phyloP scores from a whole-genome alignment of 1,139 yeast species.

The Candida tetrigidarum region DNA sequence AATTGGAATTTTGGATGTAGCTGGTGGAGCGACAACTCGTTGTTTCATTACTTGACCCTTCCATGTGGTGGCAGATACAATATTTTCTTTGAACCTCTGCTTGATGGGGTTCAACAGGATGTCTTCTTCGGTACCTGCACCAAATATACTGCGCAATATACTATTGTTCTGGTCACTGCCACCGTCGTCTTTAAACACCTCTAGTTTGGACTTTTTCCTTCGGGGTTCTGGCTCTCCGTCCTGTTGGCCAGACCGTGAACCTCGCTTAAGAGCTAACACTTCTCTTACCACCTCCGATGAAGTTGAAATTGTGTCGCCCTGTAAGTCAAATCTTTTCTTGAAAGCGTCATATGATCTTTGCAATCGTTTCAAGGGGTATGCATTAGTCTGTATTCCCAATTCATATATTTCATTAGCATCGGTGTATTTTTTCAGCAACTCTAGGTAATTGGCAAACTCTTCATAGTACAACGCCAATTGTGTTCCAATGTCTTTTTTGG shows the following conservation, averaged over 20 bases:
- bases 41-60: conserved; percentile 62
- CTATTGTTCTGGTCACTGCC: conserved; percentile 24
- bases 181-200: conserved; percentile 36
- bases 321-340: conserved; percentile 18
- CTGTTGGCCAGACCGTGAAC: conserved; percentile 19
- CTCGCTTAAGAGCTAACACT: conserved; percentile 33
- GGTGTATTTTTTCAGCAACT: conserved; percentile 47
- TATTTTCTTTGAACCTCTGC: conserved; percentile 68
- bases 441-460: conserved; percentile 73
- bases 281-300: conserved; percentile 16
- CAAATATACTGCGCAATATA: conserved; percentile 36
- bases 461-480: conserved; percentile 76
- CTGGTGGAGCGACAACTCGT: conserved; percentile 17
- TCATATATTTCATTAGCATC: conserved; percentile 71
- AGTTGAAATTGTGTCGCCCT: conserved; percentile 7
- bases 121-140: conserved; percentile 25
- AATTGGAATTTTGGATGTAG: conserved; percentile 21
- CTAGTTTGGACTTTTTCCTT: conserved; percentile 29
- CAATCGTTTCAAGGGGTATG: conserved; percentile 68
- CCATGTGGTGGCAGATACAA: conserved; percentile 63
- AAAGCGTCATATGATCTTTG: conserved; percentile 54
- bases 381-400: conserved; percentile 61
- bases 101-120: conserved; percentile 49
- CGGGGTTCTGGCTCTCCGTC: conserved; percentile 8
- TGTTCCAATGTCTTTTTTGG: conserved; percentile 73